A percentile compares a stretch with the other conserved stretches of the same genome.
phyloP scores from a whole-genome alignment of 352 stramenopile genomes.

The Aphanomyces astaci region DNA sequence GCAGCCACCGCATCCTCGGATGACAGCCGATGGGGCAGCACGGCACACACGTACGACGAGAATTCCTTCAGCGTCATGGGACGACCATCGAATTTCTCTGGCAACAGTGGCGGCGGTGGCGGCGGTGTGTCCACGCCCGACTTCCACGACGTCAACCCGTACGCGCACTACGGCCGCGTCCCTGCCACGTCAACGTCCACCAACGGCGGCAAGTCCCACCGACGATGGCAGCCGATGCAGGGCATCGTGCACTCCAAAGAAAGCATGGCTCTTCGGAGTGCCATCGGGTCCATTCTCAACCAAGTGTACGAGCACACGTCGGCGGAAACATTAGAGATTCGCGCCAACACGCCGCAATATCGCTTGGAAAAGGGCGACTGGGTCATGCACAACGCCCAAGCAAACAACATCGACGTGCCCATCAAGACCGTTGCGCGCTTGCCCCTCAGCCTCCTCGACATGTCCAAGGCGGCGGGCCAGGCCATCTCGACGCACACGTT shows the following conservation, averaged over 20 bases:
- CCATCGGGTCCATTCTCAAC: constrained; percentile 66
- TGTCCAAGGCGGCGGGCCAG: constrained; percentile 42
- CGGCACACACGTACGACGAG: not conserved
- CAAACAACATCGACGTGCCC: constrained; percentile 64
- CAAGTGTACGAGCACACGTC: constrained; percentile 74
- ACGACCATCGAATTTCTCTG: constrained; percentile 9
- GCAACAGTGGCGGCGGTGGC: too few species aligned
- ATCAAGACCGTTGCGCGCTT: constrained; percentile 76
- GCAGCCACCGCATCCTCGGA: not conserved
- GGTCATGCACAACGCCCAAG: constrained; percentile 65
- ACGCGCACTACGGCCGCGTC: constrained; percentile 6
- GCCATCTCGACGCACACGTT: constrained; percentile 29
- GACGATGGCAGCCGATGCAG: constrained; percentile 69
- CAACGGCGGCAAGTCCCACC: not conserved
- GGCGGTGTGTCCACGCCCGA: constrained; percentile 14
- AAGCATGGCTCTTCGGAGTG: constrained; percentile 65
- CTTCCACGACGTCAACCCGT: constrained; percentile 20
- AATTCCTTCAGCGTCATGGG: not conserved
- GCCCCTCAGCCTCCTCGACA: constrained; percentile 53
- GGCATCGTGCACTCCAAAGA: constrained; percentile 76
- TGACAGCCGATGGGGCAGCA: not conserved
- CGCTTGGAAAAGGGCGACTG: constrained; percentile 79
- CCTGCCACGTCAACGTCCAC: not conserved
- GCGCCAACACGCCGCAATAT: constrained; percentile 85
- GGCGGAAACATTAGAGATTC: constrained; percentile 69